phyloP scores from a whole-genome alignment of 2,329 filamentous ascomycete genomes.

The Paradendryphiella salina region DNA sequence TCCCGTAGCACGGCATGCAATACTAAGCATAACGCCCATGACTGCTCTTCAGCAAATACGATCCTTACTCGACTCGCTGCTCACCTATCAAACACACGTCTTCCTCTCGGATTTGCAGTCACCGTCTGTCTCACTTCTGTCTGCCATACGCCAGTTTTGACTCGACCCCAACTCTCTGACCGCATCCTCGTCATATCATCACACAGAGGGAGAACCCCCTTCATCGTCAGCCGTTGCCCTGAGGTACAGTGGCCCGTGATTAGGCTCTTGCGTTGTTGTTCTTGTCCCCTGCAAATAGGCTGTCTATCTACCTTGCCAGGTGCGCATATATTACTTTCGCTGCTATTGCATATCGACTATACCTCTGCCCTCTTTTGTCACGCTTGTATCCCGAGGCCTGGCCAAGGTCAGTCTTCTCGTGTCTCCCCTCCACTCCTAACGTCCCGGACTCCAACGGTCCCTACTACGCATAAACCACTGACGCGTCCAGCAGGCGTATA shows the following conservation, averaged over 20 bases:
- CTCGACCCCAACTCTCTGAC: constrained; percentile 18
- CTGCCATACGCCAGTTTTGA: constrained; percentile 24
- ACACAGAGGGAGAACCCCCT: constrained; percentile 25
- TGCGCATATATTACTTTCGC: constrained; percentile 39
- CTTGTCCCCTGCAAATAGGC: constrained; percentile 28
- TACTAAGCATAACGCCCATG: constrained; percentile 25
- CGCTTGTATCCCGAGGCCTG: constrained; percentile 4
- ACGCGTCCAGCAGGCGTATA: constrained; percentile 7
- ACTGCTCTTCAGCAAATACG: constrained; percentile 12
- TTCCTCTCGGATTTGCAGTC: constrained; percentile 6
- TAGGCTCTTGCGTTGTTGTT: constrained; percentile 29
- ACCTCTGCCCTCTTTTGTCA: constrained; percentile 15
- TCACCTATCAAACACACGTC: neutral
- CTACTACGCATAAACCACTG: constrained; percentile 13
- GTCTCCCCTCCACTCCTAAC: constrained; percentile 14
- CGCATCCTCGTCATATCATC: constrained; percentile 35
- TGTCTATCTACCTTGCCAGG: constrained; percentile 34
- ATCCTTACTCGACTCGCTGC: constrained; percentile 6
- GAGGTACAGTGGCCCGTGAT: constrained; percentile 30
- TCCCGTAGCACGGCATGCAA: constrained; percentile 31
- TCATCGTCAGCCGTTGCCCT: constrained; percentile 29
- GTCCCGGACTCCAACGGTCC: constrained; percentile 22
- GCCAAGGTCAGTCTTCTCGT: constrained; percentile 14
- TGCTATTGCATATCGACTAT: constrained; percentile 30
- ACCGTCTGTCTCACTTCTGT: constrained; percentile 18